phyloP scores from a whole-genome alignment of 2,329 filamentous ascomycete species.

The Aspergillus sp. region DNA sequence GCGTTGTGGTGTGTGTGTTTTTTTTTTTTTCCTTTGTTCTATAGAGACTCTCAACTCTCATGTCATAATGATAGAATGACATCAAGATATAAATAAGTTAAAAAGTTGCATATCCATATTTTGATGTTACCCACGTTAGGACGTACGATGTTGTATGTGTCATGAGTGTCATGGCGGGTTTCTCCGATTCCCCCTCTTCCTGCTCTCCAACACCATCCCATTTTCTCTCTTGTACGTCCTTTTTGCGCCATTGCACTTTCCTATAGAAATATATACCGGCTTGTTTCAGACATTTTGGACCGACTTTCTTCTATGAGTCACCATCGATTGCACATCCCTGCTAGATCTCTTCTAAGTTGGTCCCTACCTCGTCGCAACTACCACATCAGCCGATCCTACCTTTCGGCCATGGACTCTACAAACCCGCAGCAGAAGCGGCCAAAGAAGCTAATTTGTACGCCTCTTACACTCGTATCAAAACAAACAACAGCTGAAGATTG shows the following conservation, averaged over 20 bases:
- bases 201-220: neutral
- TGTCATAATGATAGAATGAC: conserved; percentile 1
- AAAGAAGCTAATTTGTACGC: conserved; percentile 13
- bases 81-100: neutral
- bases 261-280: neutral
- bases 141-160: neutral
- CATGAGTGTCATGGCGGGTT: conserved; percentile 1
- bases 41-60: conserved; percentile 15
- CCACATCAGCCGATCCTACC: neutral
- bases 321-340: neutral
- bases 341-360: neutral
- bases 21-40: conserved; percentile 3
- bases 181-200: neutral
- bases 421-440: conserved; percentile 4
- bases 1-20: conserved; percentile 1
- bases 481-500: neutral
- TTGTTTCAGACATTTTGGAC: neutral
- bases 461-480: neutral
- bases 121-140: neutral
- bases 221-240: neutral
- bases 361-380: neutral
- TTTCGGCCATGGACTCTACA: conserved; percentile 4
- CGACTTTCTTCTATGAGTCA: conserved; percentile 1
- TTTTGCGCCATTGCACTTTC: neutral
- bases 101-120: neutral